These are phyloP conservation scores for Stagonosporopsis chrysanthemi DNA, from an alignment of 2,329 filamentous ascomycete genomes.

Conservation along the genomic window DNA sequence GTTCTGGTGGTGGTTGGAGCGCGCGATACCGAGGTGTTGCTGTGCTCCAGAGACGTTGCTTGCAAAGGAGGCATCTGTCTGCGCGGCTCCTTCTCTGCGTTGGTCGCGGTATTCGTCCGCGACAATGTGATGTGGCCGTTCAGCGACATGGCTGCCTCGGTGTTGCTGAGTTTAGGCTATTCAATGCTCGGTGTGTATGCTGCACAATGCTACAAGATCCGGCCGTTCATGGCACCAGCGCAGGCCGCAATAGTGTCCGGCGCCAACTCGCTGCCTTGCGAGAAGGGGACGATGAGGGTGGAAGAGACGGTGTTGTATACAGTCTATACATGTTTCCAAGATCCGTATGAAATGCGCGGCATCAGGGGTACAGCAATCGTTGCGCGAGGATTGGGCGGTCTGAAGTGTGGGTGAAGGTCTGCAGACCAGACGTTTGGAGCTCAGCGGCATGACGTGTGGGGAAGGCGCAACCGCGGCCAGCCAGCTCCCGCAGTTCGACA, in stretches of 20 bases:
- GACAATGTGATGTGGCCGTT: conserved; percentile 18
- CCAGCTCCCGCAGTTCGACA: conserved; percentile 10
- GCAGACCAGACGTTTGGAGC: conserved; percentile 1
- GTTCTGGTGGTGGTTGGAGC: conserved; percentile 18
- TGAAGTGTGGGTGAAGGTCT: conserved; percentile 11
- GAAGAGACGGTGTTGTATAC: conserved; percentile 6
- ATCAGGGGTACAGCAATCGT: conserved; percentile 8
- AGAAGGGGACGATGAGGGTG: conserved; percentile 17
- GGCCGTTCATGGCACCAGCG: conserved; percentile 31
- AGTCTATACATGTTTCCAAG: conserved; percentile 33
- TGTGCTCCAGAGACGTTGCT: conserved; percentile 31
- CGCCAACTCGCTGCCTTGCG: conserved; percentile 25
- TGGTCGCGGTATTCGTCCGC: conserved; percentile 21
- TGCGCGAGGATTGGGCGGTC: neutral
- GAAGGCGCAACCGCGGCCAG: conserved; percentile 10
- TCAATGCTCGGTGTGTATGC: conserved; percentile 20
- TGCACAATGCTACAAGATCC: conserved; percentile 18
- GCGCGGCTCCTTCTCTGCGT: conserved; percentile 41
- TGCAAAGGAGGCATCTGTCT: conserved; percentile 36
- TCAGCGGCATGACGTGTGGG: conserved; percentile 16
- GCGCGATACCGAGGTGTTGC: conserved; percentile 25
- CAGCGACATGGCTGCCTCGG: conserved; percentile 17
- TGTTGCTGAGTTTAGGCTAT: neutral
- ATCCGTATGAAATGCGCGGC: conserved; percentile 4
- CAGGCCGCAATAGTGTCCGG: conserved; percentile 27